Evolutionary conservation across 2,329 filamentous ascomycete species (phyloP).

Genomic region (Emergomyces pasteurianus): DNA sequence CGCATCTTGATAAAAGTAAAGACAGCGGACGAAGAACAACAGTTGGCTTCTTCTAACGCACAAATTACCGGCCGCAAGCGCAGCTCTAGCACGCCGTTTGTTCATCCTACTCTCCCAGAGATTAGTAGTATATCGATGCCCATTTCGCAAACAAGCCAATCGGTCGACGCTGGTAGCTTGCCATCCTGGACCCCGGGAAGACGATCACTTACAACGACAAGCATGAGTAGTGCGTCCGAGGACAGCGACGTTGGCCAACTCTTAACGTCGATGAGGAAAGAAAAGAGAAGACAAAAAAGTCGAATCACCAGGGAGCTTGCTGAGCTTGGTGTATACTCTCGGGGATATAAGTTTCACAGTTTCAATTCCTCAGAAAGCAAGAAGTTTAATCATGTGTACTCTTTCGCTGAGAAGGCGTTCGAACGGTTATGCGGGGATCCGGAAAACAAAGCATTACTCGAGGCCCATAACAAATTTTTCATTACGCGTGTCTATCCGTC

Average conservation of each 20-base stretch:
- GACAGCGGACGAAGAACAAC: slow-evolving; percentile 33
- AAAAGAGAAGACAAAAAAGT: slow-evolving; percentile 56
- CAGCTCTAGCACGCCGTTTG: slow-evolving; percentile 69
- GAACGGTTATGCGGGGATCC: slow-evolving; percentile 64
- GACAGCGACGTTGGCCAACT: slow-evolving; percentile 55
- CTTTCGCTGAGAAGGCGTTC: slow-evolving; percentile 83
- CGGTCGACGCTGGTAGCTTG: slow-evolving; percentile 34
- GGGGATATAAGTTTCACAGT: slow-evolving; percentile 69
- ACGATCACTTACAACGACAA: slow-evolving; percentile 42
- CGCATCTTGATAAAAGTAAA: slow-evolving; percentile 93
- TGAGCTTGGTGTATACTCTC: slow-evolving; percentile 68
- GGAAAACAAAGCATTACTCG: slow-evolving; percentile 64
- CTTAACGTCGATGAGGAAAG: slow-evolving; percentile 43
- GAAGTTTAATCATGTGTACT: slow-evolving; percentile 88
- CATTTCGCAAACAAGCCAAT: slow-evolving; percentile 39
- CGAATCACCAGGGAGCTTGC: slow-evolving; percentile 79
- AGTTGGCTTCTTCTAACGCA: slow-evolving; percentile 45
- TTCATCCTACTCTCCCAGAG: slow-evolving; percentile 51
- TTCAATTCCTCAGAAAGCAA: slow-evolving; percentile 70
- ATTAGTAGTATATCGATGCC: slow-evolving; percentile 32
- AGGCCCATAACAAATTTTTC: slow-evolving; percentile 82
- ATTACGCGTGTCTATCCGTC: slow-evolving; percentile 92
- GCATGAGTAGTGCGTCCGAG: slow-evolving; percentile 52
- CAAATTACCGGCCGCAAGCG: slow-evolving; percentile 35
- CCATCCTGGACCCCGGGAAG: slow-evolving; percentile 39